These are phyloP conservation scores for Fragilaria radians DNA, from an alignment of 108 stramenopile species.

Conservation along the genomic window DNA sequence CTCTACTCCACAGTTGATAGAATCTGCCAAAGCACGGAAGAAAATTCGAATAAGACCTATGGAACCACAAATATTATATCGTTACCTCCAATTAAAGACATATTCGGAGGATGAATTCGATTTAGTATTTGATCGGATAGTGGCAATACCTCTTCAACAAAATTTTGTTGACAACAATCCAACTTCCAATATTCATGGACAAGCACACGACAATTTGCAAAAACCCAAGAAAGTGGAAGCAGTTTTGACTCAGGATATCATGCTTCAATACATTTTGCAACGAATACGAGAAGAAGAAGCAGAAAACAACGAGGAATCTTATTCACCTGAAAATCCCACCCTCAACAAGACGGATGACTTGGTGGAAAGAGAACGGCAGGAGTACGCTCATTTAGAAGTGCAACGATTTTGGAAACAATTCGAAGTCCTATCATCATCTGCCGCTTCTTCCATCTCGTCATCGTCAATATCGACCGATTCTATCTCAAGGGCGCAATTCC, in stretches of 20 bases:
- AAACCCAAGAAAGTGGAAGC: not conserved
- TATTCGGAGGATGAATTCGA: conserved; percentile 8
- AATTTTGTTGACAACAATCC: not conserved
- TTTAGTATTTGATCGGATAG: conserved; percentile 3
- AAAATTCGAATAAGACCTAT: no score
- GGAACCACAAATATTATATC: not conserved
- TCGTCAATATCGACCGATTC: not conserved
- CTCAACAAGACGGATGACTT: not conserved
- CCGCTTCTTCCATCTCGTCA: conserved; percentile 1
- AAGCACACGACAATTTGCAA: not conserved
- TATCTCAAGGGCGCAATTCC: conserved; percentile 33
- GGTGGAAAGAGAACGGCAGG: conserved; percentile 1
- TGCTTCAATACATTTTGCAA: not conserved
- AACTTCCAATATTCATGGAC: not conserved
- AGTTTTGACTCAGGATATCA: not conserved
- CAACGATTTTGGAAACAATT: conserved; percentile 12
- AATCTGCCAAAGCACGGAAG: no score
- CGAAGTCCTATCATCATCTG: not conserved
- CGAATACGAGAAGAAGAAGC: not conserved
- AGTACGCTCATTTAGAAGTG: conserved; percentile 8
- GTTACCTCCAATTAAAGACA: not conserved
- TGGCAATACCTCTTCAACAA: not conserved
- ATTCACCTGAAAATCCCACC: not conserved
- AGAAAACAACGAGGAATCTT: not conserved
- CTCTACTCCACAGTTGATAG: no score